Percentiles rank a stretch among this genome's conserved stretches.
phyloP scores from a whole-genome alignment of 257 asterid species.

The Solanum acaule region DNA sequence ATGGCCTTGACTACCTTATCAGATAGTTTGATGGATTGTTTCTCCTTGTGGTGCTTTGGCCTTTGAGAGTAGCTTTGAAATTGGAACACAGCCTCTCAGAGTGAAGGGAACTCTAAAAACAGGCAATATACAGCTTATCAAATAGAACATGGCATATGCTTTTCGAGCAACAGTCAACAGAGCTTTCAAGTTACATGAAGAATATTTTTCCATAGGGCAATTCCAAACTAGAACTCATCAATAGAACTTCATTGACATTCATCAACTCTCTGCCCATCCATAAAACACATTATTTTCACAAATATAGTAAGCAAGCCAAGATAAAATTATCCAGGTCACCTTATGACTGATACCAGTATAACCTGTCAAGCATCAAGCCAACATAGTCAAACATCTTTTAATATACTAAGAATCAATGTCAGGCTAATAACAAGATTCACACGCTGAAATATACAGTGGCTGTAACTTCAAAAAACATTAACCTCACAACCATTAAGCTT shows the following conservation, averaged over 20 bases:
- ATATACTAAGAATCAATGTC: too few relatives aligned
- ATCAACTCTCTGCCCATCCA: neutral
- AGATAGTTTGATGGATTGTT: neutral
- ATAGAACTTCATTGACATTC: neutral
- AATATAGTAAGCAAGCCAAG: neutral
- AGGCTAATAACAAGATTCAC: too few relatives aligned
- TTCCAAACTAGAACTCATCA: neutral
- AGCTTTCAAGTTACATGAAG: neutral
- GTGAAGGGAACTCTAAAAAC: neutral
- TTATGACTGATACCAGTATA: neutral
- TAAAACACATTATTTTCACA: neutral
- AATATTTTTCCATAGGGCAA: neutral
- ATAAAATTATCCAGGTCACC: neutral
- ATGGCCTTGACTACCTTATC: neutral
- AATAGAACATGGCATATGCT: neutral
- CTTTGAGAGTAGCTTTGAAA: neutral
- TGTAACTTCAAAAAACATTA: too few relatives aligned
- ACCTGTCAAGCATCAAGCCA: neutral
- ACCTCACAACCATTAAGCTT: too few relatives aligned
- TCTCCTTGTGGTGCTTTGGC: neutral
- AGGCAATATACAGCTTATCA: neutral
- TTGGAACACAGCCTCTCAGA: neutral
- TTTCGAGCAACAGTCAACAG: neutral
- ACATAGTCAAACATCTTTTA: neutral
- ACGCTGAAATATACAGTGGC: too few relatives aligned